A percentile compares a stretch with the other conserved stretches of the same genome.
phyloP scores from a whole-genome alignment of 192 early-diverging fungal genomes.

The Mortierella hygrophila region DNA sequence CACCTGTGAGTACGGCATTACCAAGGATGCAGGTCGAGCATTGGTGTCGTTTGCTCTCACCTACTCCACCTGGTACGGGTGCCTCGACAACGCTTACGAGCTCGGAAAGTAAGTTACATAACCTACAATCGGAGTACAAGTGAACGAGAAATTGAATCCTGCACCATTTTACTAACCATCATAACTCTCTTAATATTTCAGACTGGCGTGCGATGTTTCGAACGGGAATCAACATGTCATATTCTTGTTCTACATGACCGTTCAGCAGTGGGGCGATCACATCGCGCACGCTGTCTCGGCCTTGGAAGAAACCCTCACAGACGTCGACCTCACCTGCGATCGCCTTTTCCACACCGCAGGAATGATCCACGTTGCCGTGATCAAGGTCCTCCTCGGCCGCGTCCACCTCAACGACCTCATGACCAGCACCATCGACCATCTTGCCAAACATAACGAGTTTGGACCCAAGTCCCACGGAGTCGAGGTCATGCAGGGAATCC shows the following conservation, averaged over 20 bases:
- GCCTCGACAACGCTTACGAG: slow-evolving; percentile 42
- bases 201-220: slow-evolving; percentile 33
- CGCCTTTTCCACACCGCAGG: slow-evolving; percentile 51
- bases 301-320: slow-evolving; percentile 42
- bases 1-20: slow-evolving; percentile 37
- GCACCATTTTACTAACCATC: neutral
- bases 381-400: slow-evolving; percentile 35
- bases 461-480: slow-evolving; percentile 53
- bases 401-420: slow-evolving; percentile 43
- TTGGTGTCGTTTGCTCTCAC: slow-evolving; percentile 46
- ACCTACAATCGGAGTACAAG: no score
- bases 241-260: slow-evolving; percentile 43
- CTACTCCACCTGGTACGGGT: slow-evolving; percentile 43
- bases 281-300: slow-evolving; percentile 37
- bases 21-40: slow-evolving; percentile 46
- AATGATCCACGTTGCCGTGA: slow-evolving; percentile 46
- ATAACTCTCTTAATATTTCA: neutral
- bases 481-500: slow-evolving; percentile 48
- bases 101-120: slow-evolving; percentile 37
- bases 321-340: slow-evolving; percentile 50
- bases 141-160: no score
- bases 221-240: slow-evolving; percentile 45
- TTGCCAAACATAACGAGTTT: slow-evolving; percentile 46
- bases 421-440: slow-evolving; percentile 33
- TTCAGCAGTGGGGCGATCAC: slow-evolving; percentile 54